phyloP scores from a whole-genome alignment of 2,329 filamentous ascomycete genomes.

The Paraphoma chrysanthemicola region DNA sequence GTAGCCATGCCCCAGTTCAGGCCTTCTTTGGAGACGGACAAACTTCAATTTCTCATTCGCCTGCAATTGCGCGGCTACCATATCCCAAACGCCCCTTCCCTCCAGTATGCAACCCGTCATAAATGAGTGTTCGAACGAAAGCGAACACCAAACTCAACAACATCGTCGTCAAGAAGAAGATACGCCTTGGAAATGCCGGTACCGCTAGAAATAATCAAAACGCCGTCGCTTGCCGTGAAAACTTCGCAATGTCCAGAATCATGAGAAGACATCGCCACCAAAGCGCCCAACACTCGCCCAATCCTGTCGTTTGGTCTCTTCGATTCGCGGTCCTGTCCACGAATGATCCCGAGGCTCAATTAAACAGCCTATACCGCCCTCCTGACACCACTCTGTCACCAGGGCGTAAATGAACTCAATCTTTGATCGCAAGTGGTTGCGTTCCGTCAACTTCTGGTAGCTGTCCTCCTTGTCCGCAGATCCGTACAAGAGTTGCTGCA shows the following conservation, averaged over 20 bases:
- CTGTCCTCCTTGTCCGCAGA: slow-evolving; percentile 58
- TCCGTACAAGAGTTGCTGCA: slow-evolving; percentile 75
- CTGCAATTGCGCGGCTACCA: slow-evolving; percentile 18
- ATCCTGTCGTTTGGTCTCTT: slow-evolving; percentile 54
- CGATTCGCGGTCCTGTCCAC: slow-evolving; percentile 54
- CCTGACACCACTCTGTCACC: slow-evolving; percentile 73
- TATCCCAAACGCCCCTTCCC: slow-evolving; percentile 13
- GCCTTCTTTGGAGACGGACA: not conserved
- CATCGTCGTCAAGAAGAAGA: slow-evolving; percentile 16
- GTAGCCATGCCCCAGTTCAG: slow-evolving; percentile 1
- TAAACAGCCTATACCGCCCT: slow-evolving; percentile 69
- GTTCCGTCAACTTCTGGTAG: slow-evolving; percentile 64
- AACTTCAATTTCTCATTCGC: slow-evolving; percentile 17
- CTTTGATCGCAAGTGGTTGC: slow-evolving; percentile 77
- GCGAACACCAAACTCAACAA: slow-evolving; percentile 14
- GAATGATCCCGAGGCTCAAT: slow-evolving; percentile 45
- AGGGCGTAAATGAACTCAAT: slow-evolving; percentile 74
- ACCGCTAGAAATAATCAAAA: slow-evolving; percentile 33
- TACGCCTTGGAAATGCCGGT: slow-evolving; percentile 43
- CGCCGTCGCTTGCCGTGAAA: slow-evolving; percentile 37
- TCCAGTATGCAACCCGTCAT: slow-evolving; percentile 27
- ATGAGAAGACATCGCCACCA: slow-evolving; percentile 53
- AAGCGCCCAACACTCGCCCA: slow-evolving; percentile 57
- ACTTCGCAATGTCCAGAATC: slow-evolving; percentile 11
- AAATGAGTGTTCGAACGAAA: slow-evolving; percentile 34